phyloP scores from a whole-genome alignment of 139 green algal species.

The Closterium sp. region DNA sequence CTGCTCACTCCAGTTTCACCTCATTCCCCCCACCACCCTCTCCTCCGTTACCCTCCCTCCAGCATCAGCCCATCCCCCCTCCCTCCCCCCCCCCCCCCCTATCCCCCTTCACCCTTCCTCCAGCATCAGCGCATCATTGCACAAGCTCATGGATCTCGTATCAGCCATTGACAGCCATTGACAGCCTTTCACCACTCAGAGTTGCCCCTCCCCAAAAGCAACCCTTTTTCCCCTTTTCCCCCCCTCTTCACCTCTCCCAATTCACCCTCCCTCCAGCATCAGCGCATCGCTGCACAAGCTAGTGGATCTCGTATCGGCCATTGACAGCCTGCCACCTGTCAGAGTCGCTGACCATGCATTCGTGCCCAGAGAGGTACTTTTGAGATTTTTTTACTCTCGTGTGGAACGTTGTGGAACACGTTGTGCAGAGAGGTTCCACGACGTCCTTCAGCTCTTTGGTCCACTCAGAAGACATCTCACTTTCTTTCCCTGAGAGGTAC shows the following conservation, averaged over 20 bases:
- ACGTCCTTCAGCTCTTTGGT: too few species aligned
- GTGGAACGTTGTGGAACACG: too few species aligned
- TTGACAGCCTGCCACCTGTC: constrained; percentile 29
- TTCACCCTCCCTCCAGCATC: neutral
- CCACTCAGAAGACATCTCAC: too few species aligned
- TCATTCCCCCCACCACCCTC: neutral
- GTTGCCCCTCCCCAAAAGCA: neutral
- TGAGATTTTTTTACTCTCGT: too few species aligned
- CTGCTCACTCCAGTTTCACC: neutral
- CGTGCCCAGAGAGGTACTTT: constrained; percentile 33
- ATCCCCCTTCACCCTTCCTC: neutral
- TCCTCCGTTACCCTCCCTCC: neutral
- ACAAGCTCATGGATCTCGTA: constrained; percentile 27
- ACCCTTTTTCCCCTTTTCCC: too few species aligned
- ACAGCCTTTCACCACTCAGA: constrained; percentile 2
- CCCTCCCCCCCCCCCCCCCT: neutral
- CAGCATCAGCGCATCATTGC: constrained; percentile 1
- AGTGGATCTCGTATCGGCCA: constrained; percentile 5
- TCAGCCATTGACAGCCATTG: constrained; percentile 5
- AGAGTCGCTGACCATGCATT: constrained; percentile 3
- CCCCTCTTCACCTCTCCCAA: too few species aligned
- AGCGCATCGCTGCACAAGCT: constrained; percentile 28
- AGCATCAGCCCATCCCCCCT: neutral
- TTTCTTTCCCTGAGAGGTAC: too few species aligned
- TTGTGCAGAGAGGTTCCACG: too few species aligned